Base-by-base conservation (phyloP, 257 asterid genomes). In the Osmanthus fragrans region DNA sequence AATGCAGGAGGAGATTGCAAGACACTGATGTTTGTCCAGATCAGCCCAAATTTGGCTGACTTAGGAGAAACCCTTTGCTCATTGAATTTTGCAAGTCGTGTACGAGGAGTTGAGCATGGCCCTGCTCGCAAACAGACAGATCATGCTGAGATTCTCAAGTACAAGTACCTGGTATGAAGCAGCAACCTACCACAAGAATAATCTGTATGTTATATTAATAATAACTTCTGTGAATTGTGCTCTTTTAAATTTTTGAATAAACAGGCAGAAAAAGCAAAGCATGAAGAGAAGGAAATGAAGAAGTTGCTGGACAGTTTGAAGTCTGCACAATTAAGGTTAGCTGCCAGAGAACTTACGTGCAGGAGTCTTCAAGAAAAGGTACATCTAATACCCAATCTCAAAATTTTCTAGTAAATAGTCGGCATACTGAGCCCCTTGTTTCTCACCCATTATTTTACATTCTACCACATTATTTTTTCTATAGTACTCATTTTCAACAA, bases 1-100 rank as follows among this genome's bases (percentile, higher is more conserved):
- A 82, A 77, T 90, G 93, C 88, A 95, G 98, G 99, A 3, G 98
- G 98, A 34, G 97, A 93, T 84, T 93, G 99, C 83, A 95, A 95
- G 83, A 91, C 98, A 10, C 58, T 89, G 79, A 91, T 91, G 96
- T 91, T 91, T 80, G 94, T 91, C 33, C 97, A 91, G 75, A 88
- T 91, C 76, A 95, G 98, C 84, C 97, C 98, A 40, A 87, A 77
- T 77, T 42, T 56, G 3, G 81, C 87, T 58, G 97, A 96, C 79
- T 82, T 93, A 36, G 97, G 98, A 69, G 98, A 94, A 89, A 92
- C 97, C 34, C 77, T 92, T 40, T 94, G 98, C 83, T 94, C 98
- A 18, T 84, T 94, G 80, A 94, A 92, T 83, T 92, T 94, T 67
- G 98, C 98, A 23, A 94, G 90, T 77, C 98, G 98, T 40, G 96